Evolutionary conservation across 2,329 filamentous ascomycete genomes (phyloP), one percentile per base, ranked within the genome.

Genomic region (Botrytis deweyae): DNA sequence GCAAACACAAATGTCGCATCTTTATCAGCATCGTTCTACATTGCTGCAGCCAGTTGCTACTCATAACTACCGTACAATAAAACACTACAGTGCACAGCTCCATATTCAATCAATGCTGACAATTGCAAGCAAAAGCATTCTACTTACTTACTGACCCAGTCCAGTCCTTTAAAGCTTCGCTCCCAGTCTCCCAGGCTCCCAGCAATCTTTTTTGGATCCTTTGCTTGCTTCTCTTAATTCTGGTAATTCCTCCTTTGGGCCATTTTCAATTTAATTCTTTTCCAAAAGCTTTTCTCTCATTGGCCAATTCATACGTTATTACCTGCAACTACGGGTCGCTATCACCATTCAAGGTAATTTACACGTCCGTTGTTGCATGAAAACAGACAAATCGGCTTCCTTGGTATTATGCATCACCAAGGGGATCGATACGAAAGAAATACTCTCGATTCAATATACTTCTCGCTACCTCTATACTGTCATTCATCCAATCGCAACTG

Each of bases 321-420:
- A 20, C 36, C 70, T 72, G 62, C 49, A 67, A 9, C 33, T 72
- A 72, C 70, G 46, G 70, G 38, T 59, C 70, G 61, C 62, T 44
- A 66, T 72, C 58, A 42, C 38, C 16, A 29, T 72, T 67, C 49
- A 14, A 36, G 29, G 38, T 25, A 55, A 72, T 72, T 67, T 72
- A 65, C 44, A 55, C 16, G 59, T 65, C 69, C 69, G 69, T 72
- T 25, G 67, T 67, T 67, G 70, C 62, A 72, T 72, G 62, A 72
- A 55, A 59, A 33, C 33, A 65, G 70, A 44, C 46, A 55, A 72
- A 55, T 67, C 62, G 62, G 61, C 61, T 63, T 72, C 62, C 70
- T 67, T 72, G 61, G 70, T 67, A 66, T 72, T 46, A 72, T 72
- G 59, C 69, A 72, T 55, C 38, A 65, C 33, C 58, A 52, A 66